phyloP scores from a whole-genome alignment of 495 filamentous ascomycete species.

The Penicillium macrosclerotiorum region DNA sequence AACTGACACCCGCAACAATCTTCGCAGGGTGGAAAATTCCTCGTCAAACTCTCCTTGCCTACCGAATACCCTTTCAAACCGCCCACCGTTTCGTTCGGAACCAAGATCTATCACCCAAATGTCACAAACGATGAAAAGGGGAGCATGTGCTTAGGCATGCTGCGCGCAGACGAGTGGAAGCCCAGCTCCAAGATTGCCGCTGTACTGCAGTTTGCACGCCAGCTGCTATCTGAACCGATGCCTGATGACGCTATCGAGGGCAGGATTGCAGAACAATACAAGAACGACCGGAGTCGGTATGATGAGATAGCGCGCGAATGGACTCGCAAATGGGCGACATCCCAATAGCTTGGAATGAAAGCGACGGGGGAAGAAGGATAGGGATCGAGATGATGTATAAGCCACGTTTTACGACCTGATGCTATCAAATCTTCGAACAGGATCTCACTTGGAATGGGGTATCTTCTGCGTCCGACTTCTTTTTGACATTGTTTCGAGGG shows the following conservation, averaged over 20 bases:
- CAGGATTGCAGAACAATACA: constrained; percentile 82
- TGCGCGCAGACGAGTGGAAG: constrained; percentile 93
- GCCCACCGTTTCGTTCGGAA: constrained; percentile 80
- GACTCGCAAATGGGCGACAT: constrained; percentile 72
- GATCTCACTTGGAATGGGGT: not conserved
- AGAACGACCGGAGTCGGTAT: constrained; percentile 68
- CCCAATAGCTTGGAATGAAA: constrained; percentile 9
- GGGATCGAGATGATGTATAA: no score
- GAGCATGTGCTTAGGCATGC: constrained; percentile 85
- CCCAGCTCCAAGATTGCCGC: constrained; percentile 73
- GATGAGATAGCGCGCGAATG: constrained; percentile 82
- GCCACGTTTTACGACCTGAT: constrained; percentile 5
- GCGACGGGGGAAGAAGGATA: not conserved
- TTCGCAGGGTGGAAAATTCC: constrained; percentile 73
- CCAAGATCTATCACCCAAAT: constrained; percentile 98
- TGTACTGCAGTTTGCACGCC: constrained; percentile 76
- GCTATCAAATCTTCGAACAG: not conserved
- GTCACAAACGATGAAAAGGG: constrained; percentile 92
- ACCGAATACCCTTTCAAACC: constrained; percentile 94
- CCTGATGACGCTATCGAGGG: constrained; percentile 92
- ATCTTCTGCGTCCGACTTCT: no score
- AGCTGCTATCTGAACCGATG: constrained; percentile 81
- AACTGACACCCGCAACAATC: constrained; percentile 2
- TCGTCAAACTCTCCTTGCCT: constrained; percentile 72
- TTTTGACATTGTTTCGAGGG: no score